A percentile compares a stretch with the other conserved stretches of the same genome.
Conservation (phyloP, 345 rosid genomes). For the Reutealis trisperma region DNA sequence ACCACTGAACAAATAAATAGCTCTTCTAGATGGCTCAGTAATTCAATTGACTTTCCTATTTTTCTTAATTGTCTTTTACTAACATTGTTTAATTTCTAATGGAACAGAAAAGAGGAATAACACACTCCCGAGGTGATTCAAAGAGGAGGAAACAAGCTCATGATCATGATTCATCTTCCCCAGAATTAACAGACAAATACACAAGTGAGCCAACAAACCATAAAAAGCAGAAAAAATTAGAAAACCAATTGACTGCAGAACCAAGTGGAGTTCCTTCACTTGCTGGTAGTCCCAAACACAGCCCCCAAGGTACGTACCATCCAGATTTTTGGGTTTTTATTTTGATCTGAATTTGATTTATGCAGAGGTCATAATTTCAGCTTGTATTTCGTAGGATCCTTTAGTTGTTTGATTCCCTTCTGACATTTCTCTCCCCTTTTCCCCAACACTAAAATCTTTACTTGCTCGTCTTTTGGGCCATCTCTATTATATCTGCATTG, state of each 20-base stretch:
- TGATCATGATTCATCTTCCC: slow-evolving; percentile 18
- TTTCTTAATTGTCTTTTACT: slow-evolving; percentile 2
- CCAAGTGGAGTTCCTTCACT: slow-evolving; percentile 5
- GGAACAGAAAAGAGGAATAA: slow-evolving; percentile 61
- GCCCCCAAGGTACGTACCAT: slow-evolving; percentile 41
- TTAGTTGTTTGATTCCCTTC: neutral
- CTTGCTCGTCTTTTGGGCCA: neutral
- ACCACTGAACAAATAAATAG: slow-evolving; percentile 8
- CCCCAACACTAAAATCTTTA: neutral
- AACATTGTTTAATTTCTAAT: slow-evolving; percentile 16
- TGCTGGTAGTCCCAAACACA: slow-evolving; percentile 2
- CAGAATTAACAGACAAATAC: slow-evolving; percentile 14
- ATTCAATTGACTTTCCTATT: neutral
- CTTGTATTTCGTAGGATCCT: neutral
- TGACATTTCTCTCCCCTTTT: too few species aligned
- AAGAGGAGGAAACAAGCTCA: slow-evolving; percentile 38
- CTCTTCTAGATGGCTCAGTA: neutral
- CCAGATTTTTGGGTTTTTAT: neutral
- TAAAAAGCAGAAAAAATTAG: slow-evolving; percentile 38
- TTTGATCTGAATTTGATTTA: too few species aligned
- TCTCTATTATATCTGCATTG: neutral
- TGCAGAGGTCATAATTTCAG: neutral
- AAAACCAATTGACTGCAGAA: slow-evolving; percentile 21
- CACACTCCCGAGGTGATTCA: slow-evolving; percentile 25
- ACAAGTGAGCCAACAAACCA: slow-evolving; percentile 9